phyloP scores from a whole-genome alignment of 2,329 filamentous ascomycete species.

The Fusarium nodosum region DNA sequence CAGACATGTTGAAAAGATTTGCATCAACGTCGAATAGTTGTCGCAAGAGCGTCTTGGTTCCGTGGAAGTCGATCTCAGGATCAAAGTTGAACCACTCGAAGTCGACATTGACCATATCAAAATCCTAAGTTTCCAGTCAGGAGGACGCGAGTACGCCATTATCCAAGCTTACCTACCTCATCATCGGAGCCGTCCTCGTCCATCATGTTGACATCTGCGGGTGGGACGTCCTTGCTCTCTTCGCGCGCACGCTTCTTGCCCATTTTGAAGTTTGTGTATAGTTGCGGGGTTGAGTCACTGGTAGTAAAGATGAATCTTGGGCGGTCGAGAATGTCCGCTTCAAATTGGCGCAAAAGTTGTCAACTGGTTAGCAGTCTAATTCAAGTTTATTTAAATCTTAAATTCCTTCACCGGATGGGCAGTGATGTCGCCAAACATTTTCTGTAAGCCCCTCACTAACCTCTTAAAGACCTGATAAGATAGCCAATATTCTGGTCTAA shows the following conservation, averaged over 20 bases:
- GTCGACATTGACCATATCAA: conserved; percentile 93
- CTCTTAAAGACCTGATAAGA: conserved; percentile 42
- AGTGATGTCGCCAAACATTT: conserved; percentile 53
- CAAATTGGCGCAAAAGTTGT: conserved; percentile 7
- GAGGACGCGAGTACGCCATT: conserved; percentile 15
- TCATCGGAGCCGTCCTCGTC: conserved; percentile 67
- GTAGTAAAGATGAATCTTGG: background rate
- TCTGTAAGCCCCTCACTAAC: conserved; percentile 59
- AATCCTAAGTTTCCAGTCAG: conserved; percentile 71
- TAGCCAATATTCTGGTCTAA: conserved; percentile 45
- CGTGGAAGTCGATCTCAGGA: conserved; percentile 91
- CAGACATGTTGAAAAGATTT: conserved; percentile 87
- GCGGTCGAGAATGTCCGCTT: background rate
- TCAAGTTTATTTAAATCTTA: conserved; percentile 25
- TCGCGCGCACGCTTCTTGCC: conserved; percentile 66
- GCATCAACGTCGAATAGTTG: conserved; percentile 94
- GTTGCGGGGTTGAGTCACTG: background rate
- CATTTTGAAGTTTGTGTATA: conserved; percentile 53
- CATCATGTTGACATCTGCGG: conserved; percentile 62
- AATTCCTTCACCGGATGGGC: conserved; percentile 23
- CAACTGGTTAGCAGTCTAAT: background rate
- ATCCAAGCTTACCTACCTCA: conserved; percentile 58
- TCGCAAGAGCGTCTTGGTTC: conserved; percentile 87
- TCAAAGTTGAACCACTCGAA: conserved; percentile 99
- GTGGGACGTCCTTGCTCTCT: conserved; percentile 59